Evolutionary conservation across 176 grass and related monocot species (phyloP), one percentile per base, ranked within the genome.

Genomic region (Eragrostis nindensis): DNA sequence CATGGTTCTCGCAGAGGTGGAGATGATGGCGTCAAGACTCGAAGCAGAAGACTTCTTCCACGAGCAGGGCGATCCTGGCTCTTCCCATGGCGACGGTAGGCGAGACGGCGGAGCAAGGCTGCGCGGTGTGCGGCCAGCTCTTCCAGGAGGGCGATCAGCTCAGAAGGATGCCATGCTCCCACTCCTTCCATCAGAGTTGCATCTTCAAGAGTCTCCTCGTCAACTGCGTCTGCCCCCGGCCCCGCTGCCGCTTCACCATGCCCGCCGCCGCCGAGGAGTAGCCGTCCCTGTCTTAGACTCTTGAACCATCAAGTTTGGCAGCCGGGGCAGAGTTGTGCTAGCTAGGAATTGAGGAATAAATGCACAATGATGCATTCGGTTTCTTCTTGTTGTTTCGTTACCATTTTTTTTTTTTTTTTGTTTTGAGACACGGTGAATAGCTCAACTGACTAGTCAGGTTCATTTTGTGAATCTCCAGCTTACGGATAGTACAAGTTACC

Each of bases 221-320:
- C 62, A 67, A 60, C 27, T 18, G 62, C 7, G 46, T 55, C 46
- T 79, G 77, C 32, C 77, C 63, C 3, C n/a, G 77, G 21, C 77
- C 63, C 3, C n/a, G 47, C 77, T 79, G 77, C 62, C n/a, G 47
- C 21, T 67, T 67, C 47, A 14, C 30, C 30, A 32, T 79, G 62
- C 62, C 62, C 29, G 50, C 76, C 46, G 62, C 46, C 16, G 62
- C 32, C 32, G 32, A 36, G 32, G 32, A 36, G 32, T 36, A 67
- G 7, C 32, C 32, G 32, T 36, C 32, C 32, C 32, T 36, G 32
- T 36, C 32, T 36, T 36, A 36, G 32, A 36, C 32, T 36, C 2
- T 36, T 36, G 32, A 2, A 36, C 32, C 32, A 36, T 36, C 32
- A 36, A 36, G 32, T 36, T 36, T 36, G 32, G 32, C 32, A 36